Conservation (phyloP, 805 yeast species). For the Cyberlindnera sargentensis region DNA sequence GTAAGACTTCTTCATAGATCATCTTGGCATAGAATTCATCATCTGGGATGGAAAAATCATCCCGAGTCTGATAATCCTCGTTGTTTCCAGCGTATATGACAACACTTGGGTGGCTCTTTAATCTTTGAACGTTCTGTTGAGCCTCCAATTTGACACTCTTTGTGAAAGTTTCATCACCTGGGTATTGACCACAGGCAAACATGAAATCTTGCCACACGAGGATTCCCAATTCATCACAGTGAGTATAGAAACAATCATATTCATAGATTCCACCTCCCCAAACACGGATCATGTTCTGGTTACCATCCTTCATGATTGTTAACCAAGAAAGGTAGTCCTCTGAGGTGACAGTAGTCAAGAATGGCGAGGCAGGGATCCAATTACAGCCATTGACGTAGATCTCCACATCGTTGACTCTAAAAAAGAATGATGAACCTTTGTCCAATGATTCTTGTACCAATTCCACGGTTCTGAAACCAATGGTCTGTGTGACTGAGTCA, state of each 20-base stretch:
- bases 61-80: constrained; percentile 14
- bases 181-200: constrained; percentile 54
- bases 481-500: constrained; percentile 3
- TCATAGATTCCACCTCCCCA: constrained; percentile 20
- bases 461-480: constrained; percentile 16
- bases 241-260: constrained; percentile 9
- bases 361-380: constrained; percentile 16
- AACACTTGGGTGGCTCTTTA: constrained; percentile 37
- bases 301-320: constrained; percentile 2
- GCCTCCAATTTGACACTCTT: constrained; percentile 32
- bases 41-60: constrained; percentile 9
- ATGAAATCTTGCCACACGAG: constrained; percentile 51
- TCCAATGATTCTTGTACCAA: constrained; percentile 8
- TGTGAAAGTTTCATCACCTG: constrained; percentile 32
- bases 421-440: constrained; percentile 13
- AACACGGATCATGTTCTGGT: constrained; percentile 17
- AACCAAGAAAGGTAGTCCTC: constrained; percentile 12
- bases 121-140: constrained; percentile 31
- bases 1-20: constrained; percentile 12
- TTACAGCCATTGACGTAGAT: constrained; percentile 14
- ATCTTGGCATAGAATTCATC: constrained; percentile 12
- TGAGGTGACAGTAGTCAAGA: constrained; percentile 6
- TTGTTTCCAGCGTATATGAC: constrained; percentile 17
- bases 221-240: constrained; percentile 20
- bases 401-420: constrained; percentile 12